Base-by-base conservation (phyloP, 345 rosid species). In the Brassica carinata region DNA sequence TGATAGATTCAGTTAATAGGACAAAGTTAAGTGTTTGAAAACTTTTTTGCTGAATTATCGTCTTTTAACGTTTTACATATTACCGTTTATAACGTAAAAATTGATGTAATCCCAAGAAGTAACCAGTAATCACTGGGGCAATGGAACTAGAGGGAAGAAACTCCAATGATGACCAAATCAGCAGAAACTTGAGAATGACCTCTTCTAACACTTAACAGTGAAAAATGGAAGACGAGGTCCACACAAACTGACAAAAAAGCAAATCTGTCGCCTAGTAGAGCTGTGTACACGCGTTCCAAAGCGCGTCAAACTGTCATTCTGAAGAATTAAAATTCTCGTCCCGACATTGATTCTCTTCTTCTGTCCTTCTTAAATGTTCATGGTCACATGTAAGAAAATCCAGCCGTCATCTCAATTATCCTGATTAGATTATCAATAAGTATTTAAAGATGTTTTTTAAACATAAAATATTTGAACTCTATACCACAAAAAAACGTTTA, bases 331-430 rank as follows among this genome's bases (percentile, higher is more conserved):
- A 69, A 61, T 69, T 27, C 62, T 55, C 76, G 64, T 71, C 63
- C 81, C 77, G 81, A 81, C 84, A 81, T 71, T 65, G 84, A 81
- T 81, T 76, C 77, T 76, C 80, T 76, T 64, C 69, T 57, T 76
- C 77, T 76, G 80, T 64, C 55, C 62, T 63, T 75, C 67, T 69
- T 64, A 48, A 14, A 34, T 81, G 67, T 75, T 69, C 73, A 8
- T 75, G 40, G 68, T 75, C 67, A 63, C 71, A 63, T 75, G 80
- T 76, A 53, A 64, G 5, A 63, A 17, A 81, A 53, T 40, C 48
- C 45, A 1, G 81, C 76, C 81, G 76, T 80, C 83, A 68, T 67
- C 27, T 11, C 15, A 59, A 15, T 67, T 59, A 13, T 15, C 34
- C 30, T 26, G 19, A 40, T 29, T 66, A 57, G 40, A 8, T 59